phyloP scores from a whole-genome alignment of 176 grass and related monocot genomes.

The Oryza officinalis region DNA sequence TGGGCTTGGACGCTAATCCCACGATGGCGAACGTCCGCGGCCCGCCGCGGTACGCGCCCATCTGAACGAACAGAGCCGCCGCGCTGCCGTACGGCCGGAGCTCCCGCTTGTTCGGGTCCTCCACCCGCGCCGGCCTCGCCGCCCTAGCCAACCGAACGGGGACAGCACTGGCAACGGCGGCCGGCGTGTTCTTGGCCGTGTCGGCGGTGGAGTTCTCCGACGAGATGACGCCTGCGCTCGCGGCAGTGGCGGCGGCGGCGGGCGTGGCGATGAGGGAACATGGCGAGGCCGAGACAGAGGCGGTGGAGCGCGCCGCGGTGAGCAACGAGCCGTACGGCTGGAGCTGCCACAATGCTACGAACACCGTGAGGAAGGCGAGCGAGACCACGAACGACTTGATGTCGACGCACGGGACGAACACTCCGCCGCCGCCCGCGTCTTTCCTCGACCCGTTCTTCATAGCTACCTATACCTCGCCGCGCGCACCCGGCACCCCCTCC shows the following conservation, averaged over 20 bases:
- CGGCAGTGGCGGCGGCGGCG: not conserved
- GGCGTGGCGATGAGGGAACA: conserved; percentile 21
- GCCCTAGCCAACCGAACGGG: not conserved
- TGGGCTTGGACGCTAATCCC: conserved; percentile 84
- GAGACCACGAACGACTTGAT: conserved; percentile 69
- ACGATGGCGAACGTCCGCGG: conserved; percentile 68
- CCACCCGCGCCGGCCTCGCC: not conserved
- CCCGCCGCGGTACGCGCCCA: conserved; percentile 90
- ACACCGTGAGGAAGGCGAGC: conserved; percentile 67
- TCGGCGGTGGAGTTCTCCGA: not conserved
- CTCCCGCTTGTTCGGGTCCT: conserved; percentile 63
- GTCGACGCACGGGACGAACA: conserved; percentile 64
- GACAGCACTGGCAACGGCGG: not conserved
- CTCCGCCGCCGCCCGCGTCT: conserved; percentile 41
- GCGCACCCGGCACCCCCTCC: no score
- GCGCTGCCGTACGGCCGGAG: conserved; percentile 73
- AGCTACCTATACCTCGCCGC: no score
- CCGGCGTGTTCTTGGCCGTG: not conserved
- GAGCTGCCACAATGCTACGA: conserved; percentile 82
- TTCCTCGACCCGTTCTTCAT: conserved; percentile 64
- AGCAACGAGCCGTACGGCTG: conserved; percentile 77
- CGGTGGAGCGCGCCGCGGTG: conserved; percentile 37
- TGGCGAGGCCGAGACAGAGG: conserved; percentile 26
- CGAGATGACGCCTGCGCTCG: not conserved
- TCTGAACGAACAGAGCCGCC: conserved; percentile 83